Percentiles rank a stretch among this genome's conserved stretches.
Conservation (phyloP, 768 basidiomycete species). For the Mycena latifolia region DNA sequence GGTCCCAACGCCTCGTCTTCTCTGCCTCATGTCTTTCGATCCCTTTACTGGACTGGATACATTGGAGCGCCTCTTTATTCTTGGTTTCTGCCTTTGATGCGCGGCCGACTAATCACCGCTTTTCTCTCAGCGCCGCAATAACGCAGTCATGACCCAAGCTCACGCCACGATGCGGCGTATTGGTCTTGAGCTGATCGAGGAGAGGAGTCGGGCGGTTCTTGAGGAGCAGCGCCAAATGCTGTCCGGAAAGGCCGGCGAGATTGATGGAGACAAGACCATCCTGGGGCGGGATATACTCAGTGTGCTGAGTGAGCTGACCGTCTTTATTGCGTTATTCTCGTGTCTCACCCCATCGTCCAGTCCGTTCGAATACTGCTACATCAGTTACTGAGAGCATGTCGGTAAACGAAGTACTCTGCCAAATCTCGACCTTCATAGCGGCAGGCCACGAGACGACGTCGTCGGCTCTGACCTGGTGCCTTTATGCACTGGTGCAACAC, state of each 20-base stretch:
- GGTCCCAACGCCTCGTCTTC: conserved; percentile 16
- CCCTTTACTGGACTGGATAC: background rate
- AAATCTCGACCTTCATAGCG: conserved; percentile 74
- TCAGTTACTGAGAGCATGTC: conserved; percentile 60
- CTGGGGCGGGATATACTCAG: conserved; percentile 68
- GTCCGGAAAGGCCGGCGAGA: conserved; percentile 34
- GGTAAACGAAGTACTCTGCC: conserved; percentile 68
- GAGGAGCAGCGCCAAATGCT: conserved; percentile 38
- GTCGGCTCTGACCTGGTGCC: conserved; percentile 70
- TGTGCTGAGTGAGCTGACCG: conserved; percentile 57
- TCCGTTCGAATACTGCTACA: conserved; percentile 68
- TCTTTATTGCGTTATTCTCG: conserved; percentile 1
- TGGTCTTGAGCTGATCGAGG: conserved; percentile 63
- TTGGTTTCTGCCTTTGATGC: conserved; percentile 1
- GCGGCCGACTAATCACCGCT: conserved; percentile 28
- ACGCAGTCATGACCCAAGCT: conserved; percentile 56
- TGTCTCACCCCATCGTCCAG: conserved; percentile 46
- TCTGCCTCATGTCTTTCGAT: background rate
- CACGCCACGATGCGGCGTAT: conserved; percentile 64
- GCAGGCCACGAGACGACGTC: conserved; percentile 77
- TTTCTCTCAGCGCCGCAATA: conserved; percentile 57
- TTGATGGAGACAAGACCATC: conserved; percentile 47
- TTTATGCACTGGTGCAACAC: conserved; percentile 64
- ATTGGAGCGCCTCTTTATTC: conserved; percentile 3
- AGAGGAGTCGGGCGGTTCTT: conserved; percentile 57